A percentile compares a stretch with the other conserved stretches of the same genome.
Conservation (phyloP, 192 early-diverging fungal species). For the Backusella tarrabulga region DNA sequence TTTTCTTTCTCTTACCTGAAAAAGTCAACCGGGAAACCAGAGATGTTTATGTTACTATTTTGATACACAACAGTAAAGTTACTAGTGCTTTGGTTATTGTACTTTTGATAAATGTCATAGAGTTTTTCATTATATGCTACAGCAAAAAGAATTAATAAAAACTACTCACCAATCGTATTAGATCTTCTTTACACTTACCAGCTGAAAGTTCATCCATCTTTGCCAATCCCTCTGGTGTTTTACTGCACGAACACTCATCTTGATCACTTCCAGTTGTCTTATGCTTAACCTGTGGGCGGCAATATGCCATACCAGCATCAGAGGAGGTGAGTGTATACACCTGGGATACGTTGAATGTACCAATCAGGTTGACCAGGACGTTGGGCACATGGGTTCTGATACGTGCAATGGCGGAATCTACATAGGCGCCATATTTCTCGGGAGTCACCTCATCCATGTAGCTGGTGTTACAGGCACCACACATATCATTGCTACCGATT, state of each 20-base stretch:
- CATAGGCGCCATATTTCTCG: constrained; percentile 12
- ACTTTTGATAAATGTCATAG: background rate
- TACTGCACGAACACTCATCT: background rate
- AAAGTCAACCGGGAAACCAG: background rate
- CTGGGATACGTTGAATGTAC: background rate
- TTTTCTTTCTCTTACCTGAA: background rate
- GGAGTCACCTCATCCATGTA: background rate
- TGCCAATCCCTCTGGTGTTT: background rate
- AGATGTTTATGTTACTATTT: background rate
- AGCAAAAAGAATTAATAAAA: background rate
- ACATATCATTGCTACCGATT: constrained; percentile 27
- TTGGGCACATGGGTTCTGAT: constrained; percentile 13
- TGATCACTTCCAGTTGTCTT: background rate
- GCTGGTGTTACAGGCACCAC: background rate
- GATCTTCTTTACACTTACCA: background rate
- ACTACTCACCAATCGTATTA: background rate
- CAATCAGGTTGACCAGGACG: constrained; percentile 14
- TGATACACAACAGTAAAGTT: constrained; percentile 15
- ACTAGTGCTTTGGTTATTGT: background rate
- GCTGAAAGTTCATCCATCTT: background rate
- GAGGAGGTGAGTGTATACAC: background rate
- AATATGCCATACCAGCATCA: background rate
- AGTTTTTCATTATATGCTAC: constrained; percentile 7
- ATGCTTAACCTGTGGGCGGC: background rate
- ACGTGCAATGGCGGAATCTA: constrained; percentile 6